phyloP scores from a whole-genome alignment of 331 rosid species.

The Telfairia occidentalis region DNA sequence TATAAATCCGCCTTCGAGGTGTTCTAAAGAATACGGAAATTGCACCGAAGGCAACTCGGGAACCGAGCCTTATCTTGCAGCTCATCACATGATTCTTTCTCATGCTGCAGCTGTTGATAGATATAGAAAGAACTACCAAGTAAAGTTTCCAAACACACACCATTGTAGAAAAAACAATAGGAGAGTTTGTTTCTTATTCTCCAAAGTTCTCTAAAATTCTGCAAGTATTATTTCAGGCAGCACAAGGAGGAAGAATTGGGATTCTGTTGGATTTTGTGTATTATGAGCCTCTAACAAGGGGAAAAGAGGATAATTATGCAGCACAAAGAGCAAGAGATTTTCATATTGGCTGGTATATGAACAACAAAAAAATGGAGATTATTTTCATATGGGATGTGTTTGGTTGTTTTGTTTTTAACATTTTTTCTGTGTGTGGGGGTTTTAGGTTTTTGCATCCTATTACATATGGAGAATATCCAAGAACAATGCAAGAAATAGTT shows the following conservation, averaged over 20 bases:
- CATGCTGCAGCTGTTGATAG: slow-evolving; percentile 33
- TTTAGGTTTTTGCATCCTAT: slow-evolving; percentile 40
- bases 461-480: slow-evolving; percentile 43
- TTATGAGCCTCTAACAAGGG: slow-evolving; percentile 23
- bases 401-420: neutral
- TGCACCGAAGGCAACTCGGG: slow-evolving; percentile 39
- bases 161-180: neutral
- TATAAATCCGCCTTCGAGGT: slow-evolving; percentile 34
- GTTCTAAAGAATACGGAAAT: slow-evolving; percentile 34
- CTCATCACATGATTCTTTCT: slow-evolving; percentile 41
- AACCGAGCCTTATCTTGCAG: slow-evolving; percentile 42
- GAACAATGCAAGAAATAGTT: slow-evolving; percentile 23
- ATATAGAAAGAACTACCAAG: slow-evolving; percentile 39
- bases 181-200: neutral
- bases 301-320: slow-evolving; percentile 18
- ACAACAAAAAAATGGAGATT: neutral
- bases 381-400: neutral
- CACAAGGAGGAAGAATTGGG: slow-evolving; percentile 47
- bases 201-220: neutral
- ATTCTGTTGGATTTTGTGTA: slow-evolving; percentile 24
- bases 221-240: slow-evolving; percentile 16
- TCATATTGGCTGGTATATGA: slow-evolving; percentile 35
- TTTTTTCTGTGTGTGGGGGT: neutral
- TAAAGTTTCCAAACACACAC: neutral
- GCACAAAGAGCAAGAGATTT: slow-evolving; percentile 44